Evolutionary conservation across 768 basidiomycete genomes (phyloP).

Genomic region (Mycena epipterygia): DNA sequence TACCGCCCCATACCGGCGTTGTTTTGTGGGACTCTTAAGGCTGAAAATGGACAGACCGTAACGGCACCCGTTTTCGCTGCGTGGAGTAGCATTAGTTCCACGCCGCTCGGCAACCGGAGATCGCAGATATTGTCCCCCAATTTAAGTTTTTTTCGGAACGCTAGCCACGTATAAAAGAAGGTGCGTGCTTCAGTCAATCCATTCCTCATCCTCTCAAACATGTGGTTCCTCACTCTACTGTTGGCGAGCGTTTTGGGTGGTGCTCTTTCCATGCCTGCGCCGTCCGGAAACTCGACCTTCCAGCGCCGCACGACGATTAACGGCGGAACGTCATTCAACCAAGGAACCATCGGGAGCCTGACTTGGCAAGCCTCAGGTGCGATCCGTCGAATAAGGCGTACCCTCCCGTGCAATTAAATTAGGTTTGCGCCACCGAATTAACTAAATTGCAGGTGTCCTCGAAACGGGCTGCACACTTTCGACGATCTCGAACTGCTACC

Average conservation of each 20-base stretch:
- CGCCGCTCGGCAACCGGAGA: neutral
- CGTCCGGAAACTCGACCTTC: neutral
- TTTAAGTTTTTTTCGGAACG: neutral
- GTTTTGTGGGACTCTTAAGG: too few species aligned
- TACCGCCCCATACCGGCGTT: too few species aligned
- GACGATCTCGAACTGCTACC: conserved; percentile 36
- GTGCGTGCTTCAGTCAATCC: neutral
- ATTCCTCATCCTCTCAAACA: neutral
- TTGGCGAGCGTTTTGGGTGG: neutral
- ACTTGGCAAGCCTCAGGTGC: conserved; percentile 35
- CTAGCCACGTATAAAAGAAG: neutral
- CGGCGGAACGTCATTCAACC: conserved; percentile 18
- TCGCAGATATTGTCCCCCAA: too few species aligned
- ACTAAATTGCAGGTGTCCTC: conserved; percentile 28
- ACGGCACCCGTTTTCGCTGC: neutral
- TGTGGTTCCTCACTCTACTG: neutral
- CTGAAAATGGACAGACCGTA: too few species aligned
- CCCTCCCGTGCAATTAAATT: neutral
- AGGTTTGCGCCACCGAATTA: conserved; percentile 33
- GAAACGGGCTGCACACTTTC: conserved; percentile 34
- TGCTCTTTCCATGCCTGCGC: conserved; percentile 2
- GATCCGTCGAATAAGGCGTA: neutral
- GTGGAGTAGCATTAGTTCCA: neutral
- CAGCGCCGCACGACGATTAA: conserved; percentile 25
- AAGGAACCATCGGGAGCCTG: conserved; percentile 28